phyloP scores from a whole-genome alignment of 441 rosid genomes.

The Mallotus japonicus region DNA sequence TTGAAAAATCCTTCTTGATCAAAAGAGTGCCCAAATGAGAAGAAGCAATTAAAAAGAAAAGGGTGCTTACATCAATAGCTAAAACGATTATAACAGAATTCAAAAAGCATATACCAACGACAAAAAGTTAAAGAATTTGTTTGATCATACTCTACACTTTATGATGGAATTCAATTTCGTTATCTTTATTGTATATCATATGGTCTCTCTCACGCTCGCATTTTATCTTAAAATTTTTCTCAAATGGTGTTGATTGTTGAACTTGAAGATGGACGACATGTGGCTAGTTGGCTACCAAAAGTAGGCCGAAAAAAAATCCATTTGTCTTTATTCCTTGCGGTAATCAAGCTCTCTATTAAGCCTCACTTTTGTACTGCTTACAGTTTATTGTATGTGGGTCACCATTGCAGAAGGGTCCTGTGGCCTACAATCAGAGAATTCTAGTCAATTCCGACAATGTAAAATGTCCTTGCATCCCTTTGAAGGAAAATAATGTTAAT shows the following conservation, averaged over 20 bases:
- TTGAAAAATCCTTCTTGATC: too few species aligned
- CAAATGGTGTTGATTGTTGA: neutral
- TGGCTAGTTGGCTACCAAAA: neutral
- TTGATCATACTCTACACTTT: neutral
- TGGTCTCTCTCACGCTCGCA: neutral
- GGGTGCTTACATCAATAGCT: neutral
- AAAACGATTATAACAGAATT: neutral
- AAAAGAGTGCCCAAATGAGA: too few species aligned
- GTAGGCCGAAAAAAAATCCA: neutral
- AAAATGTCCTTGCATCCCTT: constrained; percentile 11
- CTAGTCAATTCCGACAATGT: constrained; percentile 13
- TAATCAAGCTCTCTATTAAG: neutral
- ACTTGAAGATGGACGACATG: neutral
- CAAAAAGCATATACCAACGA: neutral
- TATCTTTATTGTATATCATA: neutral
- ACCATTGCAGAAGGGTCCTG: neutral
- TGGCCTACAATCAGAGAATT: constrained; percentile 8
- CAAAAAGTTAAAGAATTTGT: neutral
- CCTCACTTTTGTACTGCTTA: neutral
- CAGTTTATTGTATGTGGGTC: neutral
- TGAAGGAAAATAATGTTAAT: constrained; percentile 15
- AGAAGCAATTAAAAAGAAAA: too few species aligned
- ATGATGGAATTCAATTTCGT: neutral
- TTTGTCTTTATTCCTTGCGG: neutral
- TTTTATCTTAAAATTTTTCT: too few species aligned